Evolutionary conservation across 2,329 filamentous ascomycete species (phyloP), one percentile per base, ranked within the genome.

Genomic region (Calonectria hongkongensis): DNA sequence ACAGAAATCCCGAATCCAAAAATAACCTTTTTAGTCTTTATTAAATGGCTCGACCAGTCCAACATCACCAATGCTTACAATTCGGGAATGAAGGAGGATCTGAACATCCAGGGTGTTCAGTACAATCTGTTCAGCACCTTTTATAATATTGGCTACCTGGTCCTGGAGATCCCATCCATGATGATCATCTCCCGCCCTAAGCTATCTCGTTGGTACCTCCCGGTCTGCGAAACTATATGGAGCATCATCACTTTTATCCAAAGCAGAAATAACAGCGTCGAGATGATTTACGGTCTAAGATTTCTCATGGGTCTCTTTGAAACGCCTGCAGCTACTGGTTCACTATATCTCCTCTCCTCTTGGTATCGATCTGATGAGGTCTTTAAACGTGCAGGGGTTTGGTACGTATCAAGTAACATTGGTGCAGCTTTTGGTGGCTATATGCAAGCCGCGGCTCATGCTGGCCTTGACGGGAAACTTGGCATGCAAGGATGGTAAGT

Each of bases 341-440:
- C 74, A 3, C 67, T 83, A 0, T 84, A 82, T 64, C 67, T 84
- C 9, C 78, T 84, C 5, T 70, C 82, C 1, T 83, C 81, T 0
- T 84, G 82, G 83, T 84, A 84, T 47, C 79, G 78, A 2, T 79
- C 79, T 15, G 75, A 79, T 6, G 82, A 84, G n/a, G 80, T 85
- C 0, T 89, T 87, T 72, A 89, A 89, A 75, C 84, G 88, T 4
- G 86, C 87, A 0, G 87, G 87, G 0, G 83, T 88, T 1, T 89
- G 88, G 83, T 89, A 84, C 16, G 84, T 87, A n/a, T 73, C 76
- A 12, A 43, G 70, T 54, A 62, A 78, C 47, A 68, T 78, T 2
- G 76, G 76, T 1, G 68, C 72, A 5, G 66, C 66, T 10, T 76
- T 78, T 28, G 75, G 45, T 27, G 76, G 76, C 0, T 76, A 76